Evolutionary conservation across 306 rosid genomes (phyloP).

Genomic region (Vigna nakashimae): DNA sequence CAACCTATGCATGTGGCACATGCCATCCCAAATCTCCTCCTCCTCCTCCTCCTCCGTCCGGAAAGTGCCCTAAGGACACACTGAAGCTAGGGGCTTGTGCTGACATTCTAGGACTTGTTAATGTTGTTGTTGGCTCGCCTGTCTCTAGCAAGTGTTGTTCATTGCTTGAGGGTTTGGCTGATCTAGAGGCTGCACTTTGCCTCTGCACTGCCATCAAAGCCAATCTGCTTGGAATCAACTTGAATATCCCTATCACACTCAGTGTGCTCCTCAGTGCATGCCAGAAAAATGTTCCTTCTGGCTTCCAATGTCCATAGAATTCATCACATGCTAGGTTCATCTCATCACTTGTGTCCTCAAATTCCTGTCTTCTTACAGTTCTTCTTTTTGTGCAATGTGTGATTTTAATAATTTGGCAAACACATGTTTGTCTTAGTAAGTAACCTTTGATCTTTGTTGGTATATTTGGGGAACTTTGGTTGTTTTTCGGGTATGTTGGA

Average conservation of each 20-base stretch:
- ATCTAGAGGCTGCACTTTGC: conserved; percentile 75
- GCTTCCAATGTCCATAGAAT: conserved; percentile 60
- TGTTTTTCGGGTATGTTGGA: neutral
- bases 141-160: conserved; percentile 67
- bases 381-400: conserved; percentile 11
- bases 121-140: conserved; percentile 58
- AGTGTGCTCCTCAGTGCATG: conserved; percentile 71
- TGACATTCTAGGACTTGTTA: conserved; percentile 62
- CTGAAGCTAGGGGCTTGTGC: conserved; percentile 74
- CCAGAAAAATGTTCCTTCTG: conserved; percentile 69
- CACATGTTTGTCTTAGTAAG: conserved; percentile 34
- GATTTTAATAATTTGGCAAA: conserved; percentile 38
- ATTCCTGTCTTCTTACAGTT: neutral
- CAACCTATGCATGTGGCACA: conserved; percentile 51
- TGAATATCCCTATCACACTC: conserved; percentile 68
- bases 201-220: conserved; percentile 87
- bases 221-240: conserved; percentile 75
- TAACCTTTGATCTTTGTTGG: neutral
- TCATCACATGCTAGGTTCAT: conserved; percentile 8
- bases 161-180: conserved; percentile 65
- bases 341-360: neutral
- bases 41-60: neutral
- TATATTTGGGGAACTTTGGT: neutral
- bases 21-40: conserved; percentile 51
- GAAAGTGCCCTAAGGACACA: conserved; percentile 64